Base-by-base conservation (phyloP, 495 filamentous ascomycete genomes). In the Xylaria scruposa region DNA sequence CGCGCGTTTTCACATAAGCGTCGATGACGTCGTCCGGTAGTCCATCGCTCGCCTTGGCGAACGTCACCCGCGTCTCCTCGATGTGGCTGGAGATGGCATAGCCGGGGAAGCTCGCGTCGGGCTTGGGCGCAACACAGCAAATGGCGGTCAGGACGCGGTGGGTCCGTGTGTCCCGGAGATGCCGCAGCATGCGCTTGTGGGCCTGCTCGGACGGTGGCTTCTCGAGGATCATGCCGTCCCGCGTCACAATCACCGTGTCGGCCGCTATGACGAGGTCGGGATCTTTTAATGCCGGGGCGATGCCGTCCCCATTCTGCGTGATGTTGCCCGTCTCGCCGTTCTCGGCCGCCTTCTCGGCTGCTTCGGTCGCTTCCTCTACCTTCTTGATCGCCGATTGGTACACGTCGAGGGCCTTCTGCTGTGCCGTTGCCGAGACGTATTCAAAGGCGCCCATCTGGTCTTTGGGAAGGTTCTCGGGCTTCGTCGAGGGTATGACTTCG, bases 371-470 rank as follows among this genome's bases (percentile, higher is more conserved):
- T 24, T 56, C 29, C 60, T 56, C 21, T 8, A 54, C 33, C 59
- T 59, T 49, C 40, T 56, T 69, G 3, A 71, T 76, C 9, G 64
- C 77, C 24, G 83, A 83, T 17, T 83, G 77, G 86, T 99, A 99
- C 8, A 98, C 94, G 31, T 89, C 85, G 24, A 91, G 85, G 38
- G 90, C 90, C 79, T 98, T 99, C 74, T 91, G 88, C 3, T 86
- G 88, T 1, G 96, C 97, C 17, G 97, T 99, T 40, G 89, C 88
- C 1, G 95, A 86, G 6, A 97, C 96, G 84, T 99, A 99, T 78
- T 94, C 93, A 78, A 94, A 93, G 0, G 96, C 92, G 0, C 88
- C 85, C 59, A 94, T 88, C 4, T 80, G 74, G n/a, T 83, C 81
- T 76, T 98, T 97, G 72, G 92, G 87, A 49, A 95, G 88, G 84